Conservation (phyloP, 1,284 basidiomycete species). For the Apiotrichum domesticum region DNA sequence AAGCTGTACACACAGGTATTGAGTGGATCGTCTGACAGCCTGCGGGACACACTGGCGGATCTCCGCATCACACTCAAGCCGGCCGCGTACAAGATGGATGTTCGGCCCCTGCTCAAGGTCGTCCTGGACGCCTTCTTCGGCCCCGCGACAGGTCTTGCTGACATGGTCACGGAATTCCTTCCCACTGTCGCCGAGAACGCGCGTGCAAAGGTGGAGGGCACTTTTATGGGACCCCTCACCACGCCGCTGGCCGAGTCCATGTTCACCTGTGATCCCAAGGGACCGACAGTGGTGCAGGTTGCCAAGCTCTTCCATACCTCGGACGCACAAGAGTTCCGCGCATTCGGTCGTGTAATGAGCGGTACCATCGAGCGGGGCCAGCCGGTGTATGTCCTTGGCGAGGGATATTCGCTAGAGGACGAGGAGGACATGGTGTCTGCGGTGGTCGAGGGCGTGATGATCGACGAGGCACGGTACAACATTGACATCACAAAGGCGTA, state of each 20-base stretch:
- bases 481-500: slow-evolving; percentile 81
- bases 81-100: slow-evolving; percentile 96
- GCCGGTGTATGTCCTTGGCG: slow-evolving; percentile 91
- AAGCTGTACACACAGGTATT: slow-evolving; percentile 93
- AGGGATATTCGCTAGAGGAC: slow-evolving; percentile 93
- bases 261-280: slow-evolving; percentile 74
- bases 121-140: slow-evolving; percentile 96
- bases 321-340: slow-evolving; percentile 91
- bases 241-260: slow-evolving; percentile 71
- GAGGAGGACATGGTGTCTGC: slow-evolving; percentile 95
- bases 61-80: slow-evolving; percentile 86
- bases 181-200: slow-evolving; percentile 75
- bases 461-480: slow-evolving; percentile 85
- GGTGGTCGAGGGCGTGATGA: slow-evolving; percentile 80
- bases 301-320: slow-evolving; percentile 92
- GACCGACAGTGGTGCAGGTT: slow-evolving; percentile 86
- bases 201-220: slow-evolving; percentile 66
- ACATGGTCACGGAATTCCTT: slow-evolving; percentile 83
- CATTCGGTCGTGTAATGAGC: slow-evolving; percentile 89
- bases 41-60: slow-evolving; percentile 71
- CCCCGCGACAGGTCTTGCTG: slow-evolving; percentile 75
- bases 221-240: slow-evolving; percentile 79
- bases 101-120: slow-evolving; percentile 85
- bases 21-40: slow-evolving; percentile 77
- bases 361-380: slow-evolving; percentile 79